These are phyloP conservation scores for Vaccinium corymbosum DNA, from an alignment of 148 eudicot species.

Conservation along the genomic window DNA sequence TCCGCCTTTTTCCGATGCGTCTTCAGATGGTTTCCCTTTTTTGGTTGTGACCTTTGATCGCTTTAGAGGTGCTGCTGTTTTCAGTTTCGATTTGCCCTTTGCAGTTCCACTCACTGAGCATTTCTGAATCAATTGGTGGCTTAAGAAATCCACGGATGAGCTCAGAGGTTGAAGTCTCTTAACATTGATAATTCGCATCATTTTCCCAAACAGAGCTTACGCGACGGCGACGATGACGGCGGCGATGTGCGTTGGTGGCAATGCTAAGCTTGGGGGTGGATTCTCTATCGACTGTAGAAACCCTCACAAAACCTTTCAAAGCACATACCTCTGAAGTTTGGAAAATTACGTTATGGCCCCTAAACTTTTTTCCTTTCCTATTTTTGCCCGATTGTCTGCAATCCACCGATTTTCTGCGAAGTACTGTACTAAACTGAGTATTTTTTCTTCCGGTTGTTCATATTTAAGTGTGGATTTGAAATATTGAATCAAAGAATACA, in stretches of 20 bases:
- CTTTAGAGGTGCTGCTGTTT: conserved; percentile 49
- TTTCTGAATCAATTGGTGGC: conserved; percentile 50
- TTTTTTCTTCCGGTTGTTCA: too few species aligned
- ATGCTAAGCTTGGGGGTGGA: background rate
- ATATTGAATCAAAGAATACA: too few species aligned
- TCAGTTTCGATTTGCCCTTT: conserved; percentile 73
- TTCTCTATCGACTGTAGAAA: background rate
- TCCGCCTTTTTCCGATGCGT: conserved; percentile 25
- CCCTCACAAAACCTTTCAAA: background rate
- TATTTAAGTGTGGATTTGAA: too few species aligned
- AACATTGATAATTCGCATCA: conserved; percentile 27
- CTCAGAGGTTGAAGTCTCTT: conserved; percentile 31
- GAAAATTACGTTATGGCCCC: too few species aligned
- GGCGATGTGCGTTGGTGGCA: background rate
- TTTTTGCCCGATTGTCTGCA: too few species aligned
- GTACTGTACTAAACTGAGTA: too few species aligned
- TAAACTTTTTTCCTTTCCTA: too few species aligned
- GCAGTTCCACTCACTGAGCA: conserved; percentile 92
- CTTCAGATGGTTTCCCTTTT: conserved; percentile 35
- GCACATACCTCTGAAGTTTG: too few species aligned
- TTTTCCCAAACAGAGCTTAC: background rate
- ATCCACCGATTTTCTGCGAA: too few species aligned
- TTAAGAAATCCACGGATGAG: conserved; percentile 37
- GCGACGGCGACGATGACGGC: background rate
- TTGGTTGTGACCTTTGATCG: conserved; percentile 48